A percentile compares a stretch with the other conserved stretches of the same genome.
phyloP scores from a whole-genome alignment of 345 rosid species.

The Citrus glauca region DNA sequence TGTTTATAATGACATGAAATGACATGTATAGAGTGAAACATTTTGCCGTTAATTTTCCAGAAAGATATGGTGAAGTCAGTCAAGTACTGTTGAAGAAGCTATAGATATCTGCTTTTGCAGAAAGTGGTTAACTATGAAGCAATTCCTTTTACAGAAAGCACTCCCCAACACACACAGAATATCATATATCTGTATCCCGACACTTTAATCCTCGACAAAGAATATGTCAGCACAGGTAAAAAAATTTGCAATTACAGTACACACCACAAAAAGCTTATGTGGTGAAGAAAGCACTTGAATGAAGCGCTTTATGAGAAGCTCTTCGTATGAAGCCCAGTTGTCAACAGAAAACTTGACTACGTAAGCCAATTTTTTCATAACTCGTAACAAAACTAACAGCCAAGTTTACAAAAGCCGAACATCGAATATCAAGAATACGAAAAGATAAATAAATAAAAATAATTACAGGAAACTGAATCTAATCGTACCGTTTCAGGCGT shows the following conservation, averaged over 20 bases:
- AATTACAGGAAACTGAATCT: not conserved
- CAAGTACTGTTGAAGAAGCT: not conserved
- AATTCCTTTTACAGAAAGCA: not conserved
- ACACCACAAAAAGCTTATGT: not conserved
- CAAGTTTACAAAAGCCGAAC: not conserved
- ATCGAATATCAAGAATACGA: not conserved
- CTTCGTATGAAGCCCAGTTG: not conserved
- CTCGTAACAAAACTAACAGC: not conserved
- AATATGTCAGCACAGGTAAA: not conserved
- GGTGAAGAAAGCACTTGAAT: not conserved
- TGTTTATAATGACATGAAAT: not conserved
- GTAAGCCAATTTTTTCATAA: not conserved
- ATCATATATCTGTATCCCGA: too few species aligned
- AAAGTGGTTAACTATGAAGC: not conserved
- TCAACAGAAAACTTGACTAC: not conserved
- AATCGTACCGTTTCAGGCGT: conserved; percentile 82
- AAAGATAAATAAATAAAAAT: conserved; percentile 4
- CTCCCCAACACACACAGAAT: not conserved
- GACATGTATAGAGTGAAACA: too few species aligned
- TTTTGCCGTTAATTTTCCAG: not conserved
- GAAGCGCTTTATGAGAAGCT: not conserved
- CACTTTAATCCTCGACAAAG: not conserved
- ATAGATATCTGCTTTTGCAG: not conserved
- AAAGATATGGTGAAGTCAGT: not conserved
- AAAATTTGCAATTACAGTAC: not conserved